Percentiles rank a stretch among this genome's conserved stretches.
Conservation (phyloP, 495 filamentous ascomycete species). For the Penicillium verhagenii region DNA sequence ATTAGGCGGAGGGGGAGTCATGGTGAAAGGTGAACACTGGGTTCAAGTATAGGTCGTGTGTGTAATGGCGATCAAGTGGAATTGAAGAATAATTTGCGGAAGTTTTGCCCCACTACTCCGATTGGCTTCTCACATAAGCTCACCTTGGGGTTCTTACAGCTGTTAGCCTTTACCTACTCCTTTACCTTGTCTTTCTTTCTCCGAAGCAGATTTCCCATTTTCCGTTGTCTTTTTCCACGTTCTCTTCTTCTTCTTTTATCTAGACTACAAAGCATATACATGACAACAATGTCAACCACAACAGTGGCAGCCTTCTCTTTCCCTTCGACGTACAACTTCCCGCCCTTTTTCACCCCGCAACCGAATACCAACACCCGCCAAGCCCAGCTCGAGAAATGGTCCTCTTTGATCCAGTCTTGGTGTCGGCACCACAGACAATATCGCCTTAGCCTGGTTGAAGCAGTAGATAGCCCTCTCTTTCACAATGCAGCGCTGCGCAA, state of each 20-base stretch:
- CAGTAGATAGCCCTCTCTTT: conserved; percentile 58
- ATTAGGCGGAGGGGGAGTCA: too few relatives aligned
- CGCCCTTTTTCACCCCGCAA: conserved; percentile 66
- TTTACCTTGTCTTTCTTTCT: conserved; percentile 1
- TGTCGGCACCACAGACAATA: conserved; percentile 72
- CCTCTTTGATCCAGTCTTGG: conserved; percentile 79
- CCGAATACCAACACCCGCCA: conserved; percentile 71
- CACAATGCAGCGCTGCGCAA: conserved; percentile 52
- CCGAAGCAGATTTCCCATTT: neutral
- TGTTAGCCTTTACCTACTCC: neutral
- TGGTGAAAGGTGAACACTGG: conserved; percentile 19
- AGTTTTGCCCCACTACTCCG: conserved; percentile 13
- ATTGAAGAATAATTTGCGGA: conserved; percentile 22
- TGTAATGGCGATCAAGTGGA: conserved; percentile 3
- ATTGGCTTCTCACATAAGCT: conserved; percentile 13
- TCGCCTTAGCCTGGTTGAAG: conserved; percentile 63
- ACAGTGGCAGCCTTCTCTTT: conserved; percentile 33
- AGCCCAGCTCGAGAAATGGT: conserved; percentile 82
- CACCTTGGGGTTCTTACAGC: neutral
- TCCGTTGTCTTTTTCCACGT: neutral
- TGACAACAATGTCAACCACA: conserved; percentile 12
- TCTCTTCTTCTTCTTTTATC: neutral
- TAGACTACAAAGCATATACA: neutral
- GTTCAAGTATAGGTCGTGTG: neutral
- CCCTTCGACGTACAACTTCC: conserved; percentile 49